phyloP scores from a whole-genome alignment of 768 basidiomycete genomes.

The Mrakia gelida region DNA sequence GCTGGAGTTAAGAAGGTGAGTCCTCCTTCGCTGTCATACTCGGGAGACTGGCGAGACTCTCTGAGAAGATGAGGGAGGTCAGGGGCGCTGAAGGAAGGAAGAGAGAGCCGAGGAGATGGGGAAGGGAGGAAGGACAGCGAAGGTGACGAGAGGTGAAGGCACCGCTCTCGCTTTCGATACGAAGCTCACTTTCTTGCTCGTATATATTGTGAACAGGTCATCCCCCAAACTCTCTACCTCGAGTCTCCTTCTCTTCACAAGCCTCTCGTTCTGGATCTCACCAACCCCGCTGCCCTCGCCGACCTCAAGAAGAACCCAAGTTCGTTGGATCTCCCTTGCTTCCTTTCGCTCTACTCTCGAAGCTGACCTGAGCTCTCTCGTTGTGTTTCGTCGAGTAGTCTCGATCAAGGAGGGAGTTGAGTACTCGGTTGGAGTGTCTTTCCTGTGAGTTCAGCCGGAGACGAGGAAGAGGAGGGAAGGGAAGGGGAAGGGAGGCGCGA shows the following conservation, averaged over 20 bases:
- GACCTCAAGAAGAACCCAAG: slow-evolving; percentile 69
- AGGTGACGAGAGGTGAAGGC: neutral
- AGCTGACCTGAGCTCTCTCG: neutral
- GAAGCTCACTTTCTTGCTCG: neutral
- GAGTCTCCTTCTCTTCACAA: slow-evolving; percentile 65
- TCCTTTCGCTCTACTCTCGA: neutral
- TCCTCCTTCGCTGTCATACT: neutral
- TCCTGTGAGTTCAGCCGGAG: slow-evolving; percentile 54
- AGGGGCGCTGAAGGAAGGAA: neutral
- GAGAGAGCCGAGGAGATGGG: neutral
- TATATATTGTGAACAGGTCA: slow-evolving; percentile 34
- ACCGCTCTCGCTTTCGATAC: neutral
- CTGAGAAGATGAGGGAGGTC: too few relatives aligned
- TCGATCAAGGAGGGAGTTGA: slow-evolving; percentile 55
- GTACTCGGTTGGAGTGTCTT: slow-evolving; percentile 56
- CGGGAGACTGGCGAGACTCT: too few relatives aligned
- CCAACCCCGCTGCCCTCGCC: slow-evolving; percentile 50
- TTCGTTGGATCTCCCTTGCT: slow-evolving; percentile 27
- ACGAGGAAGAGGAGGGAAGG: slow-evolving; percentile 49
- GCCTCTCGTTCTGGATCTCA: slow-evolving; percentile 63
- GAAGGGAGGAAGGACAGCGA: neutral
- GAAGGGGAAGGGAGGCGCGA: too few relatives aligned
- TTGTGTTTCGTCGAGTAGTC: neutral
- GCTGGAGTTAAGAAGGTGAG: slow-evolving; percentile 28
- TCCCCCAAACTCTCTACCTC: slow-evolving; percentile 60